Evolutionary conservation across 495 filamentous ascomycete species (phyloP).

Genomic region (Opeltia flavorubescens): DNA sequence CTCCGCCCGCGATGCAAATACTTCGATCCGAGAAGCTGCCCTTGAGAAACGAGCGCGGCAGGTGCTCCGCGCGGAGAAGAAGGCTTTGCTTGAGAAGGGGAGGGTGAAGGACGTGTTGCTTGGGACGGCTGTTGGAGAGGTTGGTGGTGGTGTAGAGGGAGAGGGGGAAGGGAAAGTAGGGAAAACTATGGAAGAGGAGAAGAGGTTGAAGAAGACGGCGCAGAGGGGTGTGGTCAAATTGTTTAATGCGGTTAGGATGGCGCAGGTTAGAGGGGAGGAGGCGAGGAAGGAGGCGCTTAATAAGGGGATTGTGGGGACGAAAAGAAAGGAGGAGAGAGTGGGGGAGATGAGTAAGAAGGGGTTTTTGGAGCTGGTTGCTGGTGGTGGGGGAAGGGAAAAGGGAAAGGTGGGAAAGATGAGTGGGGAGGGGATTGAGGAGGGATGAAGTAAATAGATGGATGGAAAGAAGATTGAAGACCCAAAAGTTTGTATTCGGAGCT

Average conservation of each 20-base stretch:
- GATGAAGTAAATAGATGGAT: background rate
- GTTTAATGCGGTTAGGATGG: constrained; percentile 87
- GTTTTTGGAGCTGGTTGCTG: constrained; percentile 83
- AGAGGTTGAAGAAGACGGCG: constrained; percentile 65
- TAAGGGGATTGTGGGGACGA: constrained; percentile 61
- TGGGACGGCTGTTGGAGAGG: constrained; percentile 35
- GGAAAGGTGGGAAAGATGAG: constrained; percentile 32
- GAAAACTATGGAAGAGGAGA: constrained; percentile 62
- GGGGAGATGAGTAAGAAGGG: constrained; percentile 88
- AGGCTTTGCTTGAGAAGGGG: constrained; percentile 69
- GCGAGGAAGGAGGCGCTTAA: constrained; percentile 51
- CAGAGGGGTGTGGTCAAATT: constrained; percentile 87
- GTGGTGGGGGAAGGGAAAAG: constrained; percentile 38
- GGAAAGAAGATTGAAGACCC: background rate
- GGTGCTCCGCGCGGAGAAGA: constrained; percentile 68
- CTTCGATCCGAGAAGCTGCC: constrained; percentile 53
- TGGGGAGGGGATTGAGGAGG: constrained; percentile 4
- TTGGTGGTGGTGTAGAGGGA: constrained; percentile 48
- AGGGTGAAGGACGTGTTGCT: constrained; percentile 67
- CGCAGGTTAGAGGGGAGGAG: constrained; percentile 71
- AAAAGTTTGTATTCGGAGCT: background rate
- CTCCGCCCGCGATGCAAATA: constrained; percentile 48
- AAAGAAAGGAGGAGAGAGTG: constrained; percentile 63
- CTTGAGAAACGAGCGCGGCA: constrained; percentile 67
- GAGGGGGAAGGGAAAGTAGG: constrained; percentile 23